Evolutionary conservation across 2,329 filamentous ascomycete genomes (phyloP), one percentile per base, ranked within the genome.

Genomic region (Diplocarpon mali): DNA sequence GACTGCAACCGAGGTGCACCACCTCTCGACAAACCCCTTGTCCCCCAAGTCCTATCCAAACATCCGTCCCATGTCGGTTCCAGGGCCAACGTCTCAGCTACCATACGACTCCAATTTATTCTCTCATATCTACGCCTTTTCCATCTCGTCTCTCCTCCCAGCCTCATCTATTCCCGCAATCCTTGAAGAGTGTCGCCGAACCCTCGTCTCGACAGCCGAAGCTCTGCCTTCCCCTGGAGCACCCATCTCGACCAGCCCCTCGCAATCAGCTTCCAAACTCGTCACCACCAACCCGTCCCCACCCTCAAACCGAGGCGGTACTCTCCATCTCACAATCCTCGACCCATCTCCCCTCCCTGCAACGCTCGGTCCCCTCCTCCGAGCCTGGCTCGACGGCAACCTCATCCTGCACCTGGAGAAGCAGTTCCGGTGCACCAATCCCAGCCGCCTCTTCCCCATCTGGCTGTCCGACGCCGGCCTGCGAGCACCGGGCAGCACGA

Each of bases 331-430:
- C 13, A 71, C 72, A 0, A 62, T 84, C 14, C 73, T 84, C 50
- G 77, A 85, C 46, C 76, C 80, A 0, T 64, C 73, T 7, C 81
- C 81, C 0, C 65, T 72, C 0, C 63, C 71, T 3, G 62, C 67
- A 1, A 77, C 72, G 0, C 65, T 76, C 17, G 81, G 80, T 0
- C 76, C 75, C 0, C 63, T 65, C 1, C 63, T 85, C 56, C 67
- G 72, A 30, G 60, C 65, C 1, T 85, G 80, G 80, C 64, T 85
- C 2, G 75, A 81, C 35, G 67, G 73, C 3, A 67, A 81, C 41
- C 65, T 85, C 0, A 59, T 80, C 2, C 59, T 73, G 6, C 79
- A 78, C 45, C 62, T 85, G 0, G 74, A 79, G 55, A 67, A 67
- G 16, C 65, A 71, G 13, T 79, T 75, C 45, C 70, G 75, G 8